Evolutionary conservation across 1,139 yeast species (phyloP), one percentile per base, ranked within the genome.

Genomic region (Pichia sp.): DNA sequence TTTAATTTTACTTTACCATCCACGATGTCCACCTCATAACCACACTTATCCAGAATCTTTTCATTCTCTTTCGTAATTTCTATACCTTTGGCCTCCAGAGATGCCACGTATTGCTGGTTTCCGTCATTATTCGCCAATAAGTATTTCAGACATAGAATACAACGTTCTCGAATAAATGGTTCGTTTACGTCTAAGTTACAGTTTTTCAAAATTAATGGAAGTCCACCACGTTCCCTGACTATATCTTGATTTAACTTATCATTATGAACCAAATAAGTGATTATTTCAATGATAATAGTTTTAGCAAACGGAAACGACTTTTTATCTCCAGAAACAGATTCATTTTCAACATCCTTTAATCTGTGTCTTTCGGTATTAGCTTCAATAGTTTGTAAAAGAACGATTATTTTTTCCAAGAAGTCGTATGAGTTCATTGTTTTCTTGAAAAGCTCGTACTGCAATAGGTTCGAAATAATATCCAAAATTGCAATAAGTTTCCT

Each of bases 161-260:
- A 76, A 49, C 94, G 69, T 58, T 92, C 98, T 51, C 86, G 84
- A 49, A 92, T 82, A 57, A 73, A 88, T 0, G 97, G 97, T 56
- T 92, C 94, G 57, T 84, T 79, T 42, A 80, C 82, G 61, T 92
- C 98, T 41, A 92, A 81, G 37, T 83, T 75, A 64, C 97, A 88
- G 54, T 81, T 85, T 2, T 94, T 85, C 29, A 92, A 66, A 0
- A 90, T 71, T 27, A 86, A 63, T 45, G 79, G 84, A 8, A 92
- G 62, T 0, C 90, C 95, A 43, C 83, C 86, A 1, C 70, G 56
- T 36, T 73, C 73, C 40, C 97, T 69, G 29, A 85, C 70, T 41
- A 66, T 59, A 49, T 90, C 92, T 58, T 90, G 97, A 2, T 77
- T 72, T 3, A 67, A 67, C 44, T 64, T 66, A 42, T 79, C 73